These are phyloP conservation scores for Liriodendron chinense DNA, from an alignment of 164 flowering plant genomes.

Conservation along the genomic window DNA sequence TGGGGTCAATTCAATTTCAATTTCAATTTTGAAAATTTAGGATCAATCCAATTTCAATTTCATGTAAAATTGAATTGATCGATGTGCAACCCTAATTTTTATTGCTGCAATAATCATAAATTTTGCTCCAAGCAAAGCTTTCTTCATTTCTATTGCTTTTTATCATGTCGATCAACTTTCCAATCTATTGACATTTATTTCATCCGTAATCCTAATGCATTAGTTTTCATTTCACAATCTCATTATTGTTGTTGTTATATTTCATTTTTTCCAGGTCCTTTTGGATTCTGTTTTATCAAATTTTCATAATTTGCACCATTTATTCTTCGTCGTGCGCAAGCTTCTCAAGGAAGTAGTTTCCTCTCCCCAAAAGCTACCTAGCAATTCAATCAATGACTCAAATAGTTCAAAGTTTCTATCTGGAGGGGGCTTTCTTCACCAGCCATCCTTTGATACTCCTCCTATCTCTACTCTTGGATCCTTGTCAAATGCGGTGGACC, in stretches of 20 bases:
- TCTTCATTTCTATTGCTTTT: not conserved
- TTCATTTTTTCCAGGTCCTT: conserved; percentile 51
- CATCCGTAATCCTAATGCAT: not conserved
- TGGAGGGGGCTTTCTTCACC: conserved; percentile 83
- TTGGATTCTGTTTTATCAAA: conserved; percentile 53
- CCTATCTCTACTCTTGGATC: conserved; percentile 9
- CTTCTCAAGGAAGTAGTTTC: conserved; percentile 60
- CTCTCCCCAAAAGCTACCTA: conserved; percentile 17
- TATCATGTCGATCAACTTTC: not conserved
- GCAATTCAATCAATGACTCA: conserved; percentile 22
- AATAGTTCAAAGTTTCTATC: conserved; percentile 35
- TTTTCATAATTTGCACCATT: conserved; percentile 69
- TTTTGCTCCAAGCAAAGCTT: not conserved
- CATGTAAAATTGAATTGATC: too few relatives aligned
- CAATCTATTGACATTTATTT: not conserved
- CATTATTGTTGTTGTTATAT: conserved; percentile 5
- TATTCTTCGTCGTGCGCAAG: conserved; percentile 72
- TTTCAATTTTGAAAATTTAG: too few relatives aligned
- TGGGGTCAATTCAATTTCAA: too few relatives aligned
- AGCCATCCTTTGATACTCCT: conserved; percentile 44
- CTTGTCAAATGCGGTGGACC: conserved; percentile 25
- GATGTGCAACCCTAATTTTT: too few relatives aligned
- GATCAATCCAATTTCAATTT: too few relatives aligned
- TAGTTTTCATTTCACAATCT: not conserved
- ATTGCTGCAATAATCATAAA: not conserved